Conservation (phyloP, 495 filamentous ascomycete species). For the Penicillium subrubescens region DNA sequence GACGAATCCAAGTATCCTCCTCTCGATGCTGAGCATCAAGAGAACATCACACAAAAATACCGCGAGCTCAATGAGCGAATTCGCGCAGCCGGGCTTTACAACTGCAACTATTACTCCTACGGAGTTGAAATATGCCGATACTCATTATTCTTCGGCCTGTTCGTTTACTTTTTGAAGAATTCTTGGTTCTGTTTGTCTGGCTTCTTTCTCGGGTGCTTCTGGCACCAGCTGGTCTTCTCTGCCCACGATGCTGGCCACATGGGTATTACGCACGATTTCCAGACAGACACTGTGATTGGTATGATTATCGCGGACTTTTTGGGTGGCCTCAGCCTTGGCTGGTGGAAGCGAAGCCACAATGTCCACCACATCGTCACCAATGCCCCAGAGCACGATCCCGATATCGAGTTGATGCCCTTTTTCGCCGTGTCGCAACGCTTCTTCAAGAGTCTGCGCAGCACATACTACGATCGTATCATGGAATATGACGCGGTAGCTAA, state of each 20-base stretch:
- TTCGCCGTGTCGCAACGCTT: conserved; percentile 91
- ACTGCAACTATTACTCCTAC: conserved; percentile 86
- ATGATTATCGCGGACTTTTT: conserved; percentile 89
- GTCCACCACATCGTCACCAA: conserved; percentile 99
- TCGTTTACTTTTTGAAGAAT: conserved; percentile 62
- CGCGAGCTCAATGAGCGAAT: conserved; percentile 71
- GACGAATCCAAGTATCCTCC: conserved; percentile 83
- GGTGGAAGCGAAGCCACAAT: conserved; percentile 98
- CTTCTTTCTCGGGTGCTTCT: conserved; percentile 78
- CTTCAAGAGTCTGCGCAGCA: conserved; percentile 72
- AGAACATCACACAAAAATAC: conserved; percentile 77
- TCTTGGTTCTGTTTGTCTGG: conserved; percentile 77
- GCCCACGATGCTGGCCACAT: conserved; percentile 97
- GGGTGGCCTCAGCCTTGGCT: conserved; percentile 84
- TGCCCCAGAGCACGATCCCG: conserved; percentile 93
- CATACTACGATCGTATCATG: conserved; percentile 90
- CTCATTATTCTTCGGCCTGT: conserved; percentile 62
- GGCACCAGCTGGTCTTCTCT: conserved; percentile 95
- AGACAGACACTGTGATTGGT: conserved; percentile 78
- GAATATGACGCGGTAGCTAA: conserved; percentile 75
- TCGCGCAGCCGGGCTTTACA: conserved; percentile 71
- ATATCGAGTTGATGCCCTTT: conserved; percentile 96
- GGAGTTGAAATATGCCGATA: conserved; percentile 75
- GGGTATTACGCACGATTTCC: conserved; percentile 91
- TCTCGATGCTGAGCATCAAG: conserved; percentile 72